Evolutionary conservation across 2,329 filamentous ascomycete species (phyloP), one percentile per base, ranked within the genome.

Genomic region (Chrysoporthe deuterocubensis): DNA sequence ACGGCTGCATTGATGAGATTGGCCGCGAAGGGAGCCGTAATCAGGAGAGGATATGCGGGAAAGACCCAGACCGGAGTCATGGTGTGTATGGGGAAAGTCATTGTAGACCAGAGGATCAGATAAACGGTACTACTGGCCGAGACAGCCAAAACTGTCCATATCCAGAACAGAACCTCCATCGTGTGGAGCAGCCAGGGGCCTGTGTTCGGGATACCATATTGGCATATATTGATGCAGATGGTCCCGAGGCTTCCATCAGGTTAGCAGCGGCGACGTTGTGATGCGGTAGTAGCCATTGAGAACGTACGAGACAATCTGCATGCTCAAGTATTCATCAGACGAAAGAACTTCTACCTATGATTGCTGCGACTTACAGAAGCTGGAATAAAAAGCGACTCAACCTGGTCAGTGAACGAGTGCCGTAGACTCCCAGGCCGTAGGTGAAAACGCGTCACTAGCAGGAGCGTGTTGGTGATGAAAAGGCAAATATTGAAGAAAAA

Each of bases 31-130:
- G 92, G 90, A 0, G 90, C 92, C 32, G 91, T 88, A 9, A 96
- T 87, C 3, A 96, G 85, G 32, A 96, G 83, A 0, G 93, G 92
- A 71, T 96, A 96, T 0, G 91, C 92, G 0, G 92, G 93, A 72
- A 96, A 96, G 65, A 95, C 93, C 92, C 92, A 96, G 21, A 93
- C 89, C 0, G 92, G 92, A 0, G 92, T 96, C 93, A 96, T 96
- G 64, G 89, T 89, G 44, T 92, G 90, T 60, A 96, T 92, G 0
- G 93, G 84, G 61, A 84, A 85, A 43, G 18, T 60, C 37, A 60
- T 42, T 11, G 85, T 87, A 2, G 85, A 88, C 85, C 85, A 93
- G 75, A 95, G 82, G 52, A 91, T 85, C 16, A 95, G 82, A 74
- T 95, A 96, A 64, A 96, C 89, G 6, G 86, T 87, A 14, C 90